phyloP scores from a whole-genome alignment of 805 yeast species.

The Starmerella stigmatis region DNA sequence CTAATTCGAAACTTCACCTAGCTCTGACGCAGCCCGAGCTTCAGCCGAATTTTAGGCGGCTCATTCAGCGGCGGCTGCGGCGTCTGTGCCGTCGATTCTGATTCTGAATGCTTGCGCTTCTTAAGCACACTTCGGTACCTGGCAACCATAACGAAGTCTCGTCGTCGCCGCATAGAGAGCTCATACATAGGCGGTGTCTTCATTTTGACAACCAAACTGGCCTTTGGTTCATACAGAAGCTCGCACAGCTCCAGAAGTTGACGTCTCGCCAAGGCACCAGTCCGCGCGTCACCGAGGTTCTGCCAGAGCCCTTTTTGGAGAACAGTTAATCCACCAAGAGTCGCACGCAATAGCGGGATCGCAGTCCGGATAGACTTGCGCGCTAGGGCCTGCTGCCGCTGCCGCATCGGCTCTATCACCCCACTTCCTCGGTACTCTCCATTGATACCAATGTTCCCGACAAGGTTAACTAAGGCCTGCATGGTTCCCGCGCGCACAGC shows the following conservation, averaged over 20 bases:
- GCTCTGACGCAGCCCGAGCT: slow-evolving; percentile 3
- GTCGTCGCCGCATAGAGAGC: slow-evolving; percentile 48
- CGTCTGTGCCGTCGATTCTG: background rate
- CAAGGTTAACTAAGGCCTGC: slow-evolving; percentile 38
- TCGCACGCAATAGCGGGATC: slow-evolving; percentile 51
- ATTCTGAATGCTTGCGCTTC: slow-evolving; percentile 7
- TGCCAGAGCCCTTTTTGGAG: slow-evolving; percentile 57
- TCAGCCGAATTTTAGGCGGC: slow-evolving; percentile 13
- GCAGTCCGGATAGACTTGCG: slow-evolving; percentile 57
- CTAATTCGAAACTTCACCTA: background rate
- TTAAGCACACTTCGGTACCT: slow-evolving; percentile 30
- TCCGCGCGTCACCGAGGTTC: slow-evolving; percentile 46
- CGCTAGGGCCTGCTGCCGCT: slow-evolving; percentile 55
- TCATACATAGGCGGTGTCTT: slow-evolving; percentile 59
- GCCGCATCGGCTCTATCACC: slow-evolving; percentile 33
- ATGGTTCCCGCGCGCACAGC: slow-evolving; percentile 44
- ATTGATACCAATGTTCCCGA: slow-evolving; percentile 57
- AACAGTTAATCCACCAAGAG: slow-evolving; percentile 43
- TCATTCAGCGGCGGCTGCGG: background rate
- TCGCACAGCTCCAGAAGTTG: slow-evolving; percentile 53
- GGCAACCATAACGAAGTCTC: slow-evolving; percentile 37
- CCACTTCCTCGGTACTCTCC: slow-evolving; percentile 36
- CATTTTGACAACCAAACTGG: slow-evolving; percentile 51
- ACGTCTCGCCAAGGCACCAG: slow-evolving; percentile 51
- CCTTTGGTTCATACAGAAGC: slow-evolving; percentile 52